These are phyloP conservation scores for Fraxinus pennsylvanica DNA, from an alignment of 257 asterid species.

Conservation along the genomic window DNA sequence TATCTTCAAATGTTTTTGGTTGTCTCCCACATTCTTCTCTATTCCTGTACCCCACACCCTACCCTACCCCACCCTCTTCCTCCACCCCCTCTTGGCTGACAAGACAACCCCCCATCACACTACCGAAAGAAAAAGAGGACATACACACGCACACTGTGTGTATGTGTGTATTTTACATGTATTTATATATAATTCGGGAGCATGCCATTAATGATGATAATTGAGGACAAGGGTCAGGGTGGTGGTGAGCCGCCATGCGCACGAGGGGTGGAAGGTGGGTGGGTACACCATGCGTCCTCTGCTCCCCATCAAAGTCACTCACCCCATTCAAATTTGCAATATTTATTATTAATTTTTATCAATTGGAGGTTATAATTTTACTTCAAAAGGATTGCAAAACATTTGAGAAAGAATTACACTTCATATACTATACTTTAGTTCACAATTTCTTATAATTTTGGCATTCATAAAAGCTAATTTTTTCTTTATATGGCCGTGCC, in stretches of 20 bases:
- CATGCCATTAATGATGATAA: slow-evolving; percentile 60
- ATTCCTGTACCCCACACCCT: neutral
- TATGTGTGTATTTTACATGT: slow-evolving; percentile 18
- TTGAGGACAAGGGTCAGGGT: slow-evolving; percentile 22
- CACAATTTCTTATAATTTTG: neutral
- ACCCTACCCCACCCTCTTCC: neutral
- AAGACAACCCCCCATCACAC: slow-evolving; percentile 74
- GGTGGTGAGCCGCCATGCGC: slow-evolving; percentile 72
- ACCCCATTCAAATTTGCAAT: neutral
- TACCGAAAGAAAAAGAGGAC: slow-evolving; percentile 27
- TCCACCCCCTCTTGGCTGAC: slow-evolving; percentile 38
- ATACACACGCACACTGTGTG: slow-evolving; percentile 13
- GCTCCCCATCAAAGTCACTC: neutral
- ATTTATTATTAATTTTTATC: too few species aligned
- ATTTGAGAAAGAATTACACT: neutral
- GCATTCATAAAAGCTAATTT: neutral
- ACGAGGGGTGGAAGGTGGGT: slow-evolving; percentile 60
- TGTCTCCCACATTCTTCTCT: slow-evolving; percentile 69
- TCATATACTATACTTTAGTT: neutral
- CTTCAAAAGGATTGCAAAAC: neutral
- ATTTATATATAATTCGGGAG: slow-evolving; percentile 36
- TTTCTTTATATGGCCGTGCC: too few species aligned
- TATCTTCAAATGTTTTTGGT: slow-evolving; percentile 47
- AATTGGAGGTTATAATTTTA: neutral
- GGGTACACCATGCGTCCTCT: neutral